Percentiles rank a stretch among this genome's conserved stretches.
phyloP scores from a whole-genome alignment of 371 early-diverging fungal species.

The Nematocida minor region DNA sequence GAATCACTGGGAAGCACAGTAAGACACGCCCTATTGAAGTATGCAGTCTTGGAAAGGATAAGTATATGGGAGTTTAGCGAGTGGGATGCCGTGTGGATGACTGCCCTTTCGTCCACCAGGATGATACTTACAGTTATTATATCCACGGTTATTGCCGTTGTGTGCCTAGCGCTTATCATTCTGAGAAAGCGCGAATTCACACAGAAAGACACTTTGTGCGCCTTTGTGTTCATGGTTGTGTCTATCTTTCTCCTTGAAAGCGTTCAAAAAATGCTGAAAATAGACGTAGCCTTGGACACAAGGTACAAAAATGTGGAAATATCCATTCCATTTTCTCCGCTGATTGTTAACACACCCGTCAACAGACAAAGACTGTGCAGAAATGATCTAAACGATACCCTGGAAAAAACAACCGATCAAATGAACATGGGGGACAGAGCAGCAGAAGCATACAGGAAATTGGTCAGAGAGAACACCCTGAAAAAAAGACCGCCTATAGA shows the following conservation, averaged over 20 bases:
- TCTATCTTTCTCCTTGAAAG: slow-evolving; percentile 44
- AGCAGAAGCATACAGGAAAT: neutral
- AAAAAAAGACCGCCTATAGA: neutral
- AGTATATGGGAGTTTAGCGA: slow-evolving; percentile 23
- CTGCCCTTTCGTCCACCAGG: neutral
- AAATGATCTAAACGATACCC: neutral
- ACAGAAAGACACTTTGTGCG: slow-evolving; percentile 46
- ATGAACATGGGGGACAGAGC: neutral
- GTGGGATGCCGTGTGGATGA: neutral
- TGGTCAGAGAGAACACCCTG: neutral
- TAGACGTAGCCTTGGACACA: slow-evolving; percentile 4
- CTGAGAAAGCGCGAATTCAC: slow-evolving; percentile 29
- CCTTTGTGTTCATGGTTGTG: slow-evolving; percentile 42
- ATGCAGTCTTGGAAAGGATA: neutral
- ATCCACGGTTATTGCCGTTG: neutral
- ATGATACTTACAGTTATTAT: neutral
- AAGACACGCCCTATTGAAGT: slow-evolving; percentile 12
- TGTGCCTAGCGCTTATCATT: neutral
- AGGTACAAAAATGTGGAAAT: slow-evolving; percentile 14
- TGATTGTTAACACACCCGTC: neutral
- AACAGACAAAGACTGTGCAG: slow-evolving; percentile 10
- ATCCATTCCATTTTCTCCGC: neutral
- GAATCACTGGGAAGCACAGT: slow-evolving; percentile 30
- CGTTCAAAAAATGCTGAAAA: slow-evolving; percentile 31
- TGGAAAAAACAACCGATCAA: neutral